These are phyloP conservation scores for Fusarium annulatum DNA, from an alignment of 2,329 filamentous ascomycete species.

Conservation along the genomic window DNA sequence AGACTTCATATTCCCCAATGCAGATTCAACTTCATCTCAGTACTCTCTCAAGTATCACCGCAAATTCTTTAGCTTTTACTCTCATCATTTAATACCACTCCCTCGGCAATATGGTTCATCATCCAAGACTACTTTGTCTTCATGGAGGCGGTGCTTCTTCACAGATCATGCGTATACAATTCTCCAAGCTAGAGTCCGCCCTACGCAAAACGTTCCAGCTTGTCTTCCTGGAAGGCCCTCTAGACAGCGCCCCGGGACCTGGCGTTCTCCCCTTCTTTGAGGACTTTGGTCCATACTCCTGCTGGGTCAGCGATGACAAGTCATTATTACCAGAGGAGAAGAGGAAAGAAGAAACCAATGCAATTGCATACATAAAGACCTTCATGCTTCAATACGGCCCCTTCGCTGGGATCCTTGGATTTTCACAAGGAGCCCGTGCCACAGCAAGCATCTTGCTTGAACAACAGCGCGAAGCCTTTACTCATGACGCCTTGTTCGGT, in stretches of 20 bases:
- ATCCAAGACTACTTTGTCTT: neutral
- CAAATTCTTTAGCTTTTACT: neutral
- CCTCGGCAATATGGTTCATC: neutral
- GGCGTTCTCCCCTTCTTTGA: slow-evolving; percentile 5
- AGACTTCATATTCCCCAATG: neutral
- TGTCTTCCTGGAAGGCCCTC: neutral
- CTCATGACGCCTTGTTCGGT: neutral
- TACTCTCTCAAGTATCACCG: neutral
- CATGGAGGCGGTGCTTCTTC: slow-evolving; percentile 8
- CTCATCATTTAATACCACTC: neutral
- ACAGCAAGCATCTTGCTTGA: neutral
- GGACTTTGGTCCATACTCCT: slow-evolving; percentile 1
- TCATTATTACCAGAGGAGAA: neutral
- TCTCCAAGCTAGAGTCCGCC: neutral
- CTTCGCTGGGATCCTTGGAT: neutral
- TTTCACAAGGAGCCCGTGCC: slow-evolving; percentile 5
- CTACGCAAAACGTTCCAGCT: neutral
- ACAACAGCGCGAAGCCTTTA: neutral
- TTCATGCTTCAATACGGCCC: neutral
- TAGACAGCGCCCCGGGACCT: neutral
- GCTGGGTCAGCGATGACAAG: slow-evolving; percentile 4
- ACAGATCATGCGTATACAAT: neutral
- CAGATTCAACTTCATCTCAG: neutral
- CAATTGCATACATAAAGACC: neutral
- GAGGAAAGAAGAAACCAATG: neutral